These are phyloP conservation scores for Phytophthora idaei DNA, from an alignment of 352 stramenopile species.

Conservation along the genomic window DNA sequence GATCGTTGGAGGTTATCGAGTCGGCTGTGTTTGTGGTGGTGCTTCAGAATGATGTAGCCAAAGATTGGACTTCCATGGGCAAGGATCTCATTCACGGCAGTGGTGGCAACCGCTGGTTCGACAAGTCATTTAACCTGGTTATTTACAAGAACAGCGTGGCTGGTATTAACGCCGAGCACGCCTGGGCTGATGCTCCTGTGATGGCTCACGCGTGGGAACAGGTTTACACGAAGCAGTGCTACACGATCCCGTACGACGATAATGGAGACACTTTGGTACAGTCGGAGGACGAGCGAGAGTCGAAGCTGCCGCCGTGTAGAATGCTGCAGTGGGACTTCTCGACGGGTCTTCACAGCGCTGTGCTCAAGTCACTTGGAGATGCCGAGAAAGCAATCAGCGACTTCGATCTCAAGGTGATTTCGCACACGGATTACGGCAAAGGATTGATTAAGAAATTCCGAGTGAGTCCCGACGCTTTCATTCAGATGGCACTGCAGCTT, in stretches of 20 bases:
- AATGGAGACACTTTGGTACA: constrained; percentile 52
- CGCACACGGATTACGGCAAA: constrained; percentile 91
- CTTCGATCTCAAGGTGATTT: constrained; percentile 91
- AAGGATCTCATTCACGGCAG: constrained; percentile 84
- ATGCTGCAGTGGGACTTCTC: constrained; percentile 70
- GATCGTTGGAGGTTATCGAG: constrained; percentile 80
- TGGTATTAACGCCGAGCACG: constrained; percentile 95
- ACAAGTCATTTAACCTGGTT: constrained; percentile 97
- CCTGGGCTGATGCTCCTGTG: constrained; percentile 90
- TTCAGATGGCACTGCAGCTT: constrained; percentile 97
- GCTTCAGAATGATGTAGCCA: constrained; percentile 65
- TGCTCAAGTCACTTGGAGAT: constrained; percentile 60
- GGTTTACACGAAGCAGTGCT: constrained; percentile 66
- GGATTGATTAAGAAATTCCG: constrained; percentile 91
- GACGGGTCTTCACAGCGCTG: constrained; percentile 51
- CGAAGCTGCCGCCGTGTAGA: constrained; percentile 54
- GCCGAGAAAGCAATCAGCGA: constrained; percentile 75
- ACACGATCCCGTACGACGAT: constrained; percentile 58
- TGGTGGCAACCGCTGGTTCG: constrained; percentile 96
- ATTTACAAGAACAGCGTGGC: constrained; percentile 95
- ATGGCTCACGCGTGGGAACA: constrained; percentile 88
- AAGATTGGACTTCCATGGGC: constrained; percentile 71
- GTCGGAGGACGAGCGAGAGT: constrained; percentile 53
- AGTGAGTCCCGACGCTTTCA: constrained; percentile 95
- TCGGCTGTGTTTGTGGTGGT: constrained; percentile 81